Evolutionary conservation across 345 rosid species (phyloP), one percentile per base, ranked within the genome.

Genomic region (Atalantia buxifolia): DNA sequence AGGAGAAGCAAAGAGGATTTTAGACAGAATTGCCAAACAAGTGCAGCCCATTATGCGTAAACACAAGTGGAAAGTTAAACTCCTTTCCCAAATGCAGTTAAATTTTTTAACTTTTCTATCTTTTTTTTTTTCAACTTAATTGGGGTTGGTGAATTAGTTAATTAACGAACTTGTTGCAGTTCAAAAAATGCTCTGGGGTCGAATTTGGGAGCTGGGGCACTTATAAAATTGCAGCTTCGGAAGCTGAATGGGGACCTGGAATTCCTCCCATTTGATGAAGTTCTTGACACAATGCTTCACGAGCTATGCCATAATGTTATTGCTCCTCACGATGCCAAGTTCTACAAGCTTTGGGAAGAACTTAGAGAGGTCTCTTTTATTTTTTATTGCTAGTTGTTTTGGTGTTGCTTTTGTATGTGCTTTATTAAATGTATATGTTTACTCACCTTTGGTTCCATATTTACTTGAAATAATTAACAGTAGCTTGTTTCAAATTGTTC

Each of bases 291-390:
- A 2, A 92, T 94, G 98, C 98, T 92, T 84, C 99, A 94, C 35
- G 97, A 96, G 84, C 94, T 96, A 62, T 94, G 97, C 80, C 99
- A 94, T 78, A 96, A 90, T 79, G 92, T 33, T 38, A 94, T 89
- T 61, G 93, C 92, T 79, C 95, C 98, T 86, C 98, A 94, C 28
- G 91, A 94, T 70, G 94, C 98, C 45, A 83, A 28, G 75, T 96
- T 96, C 82, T 96, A 96, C 87, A 87, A 89, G 84, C 93, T 96
- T 31, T 96, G 97, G 99, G 98, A 94, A 83, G 95, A 96, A 70
- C 95, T 96, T 36, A 88, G 97, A 72, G 88, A 88, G 95, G 97
- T 90, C 53, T 25, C 6, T 7, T 75, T 1, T 9, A 1, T 5
- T 60, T 69, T 59, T 74, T 8, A 64, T 28, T 35, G 31, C 1